phyloP scores from a whole-genome alignment of 257 asterid genomes.

The Jacaranda copaia region DNA sequence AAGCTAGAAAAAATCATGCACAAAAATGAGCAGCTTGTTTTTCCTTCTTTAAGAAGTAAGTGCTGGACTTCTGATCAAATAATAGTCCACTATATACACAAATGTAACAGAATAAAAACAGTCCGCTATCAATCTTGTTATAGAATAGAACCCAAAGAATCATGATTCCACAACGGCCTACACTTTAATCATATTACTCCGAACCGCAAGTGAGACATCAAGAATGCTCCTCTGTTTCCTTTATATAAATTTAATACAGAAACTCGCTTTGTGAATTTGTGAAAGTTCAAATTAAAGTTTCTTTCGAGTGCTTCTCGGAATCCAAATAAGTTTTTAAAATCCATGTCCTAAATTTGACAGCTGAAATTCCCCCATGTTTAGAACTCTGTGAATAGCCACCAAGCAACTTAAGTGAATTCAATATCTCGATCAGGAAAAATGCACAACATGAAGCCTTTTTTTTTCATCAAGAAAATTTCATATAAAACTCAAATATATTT shows the following conservation, averaged over 20 bases:
- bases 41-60: neutral
- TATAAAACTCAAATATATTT: neutral
- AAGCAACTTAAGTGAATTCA: slow-evolving; percentile 7
- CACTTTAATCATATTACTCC: neutral
- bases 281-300: neutral
- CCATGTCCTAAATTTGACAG: neutral
- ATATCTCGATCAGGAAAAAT: slow-evolving; percentile 9
- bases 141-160: neutral
- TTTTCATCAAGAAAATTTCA: no score
- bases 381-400: neutral
- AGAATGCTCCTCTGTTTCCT: neutral
- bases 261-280: neutral
- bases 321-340: neutral
- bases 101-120: neutral
- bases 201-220: neutral
- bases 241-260: neutral
- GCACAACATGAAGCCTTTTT: neutral
- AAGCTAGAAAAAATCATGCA: neutral
- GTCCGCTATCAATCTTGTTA: neutral
- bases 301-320: neutral
- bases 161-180: neutral
- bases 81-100: neutral
- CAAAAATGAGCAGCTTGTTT: slow-evolving; percentile 2
- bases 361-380: neutral
- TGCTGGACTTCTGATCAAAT: neutral